Conservation (phyloP, 306 rosid species). For the Ochetophila trinervis region DNA sequence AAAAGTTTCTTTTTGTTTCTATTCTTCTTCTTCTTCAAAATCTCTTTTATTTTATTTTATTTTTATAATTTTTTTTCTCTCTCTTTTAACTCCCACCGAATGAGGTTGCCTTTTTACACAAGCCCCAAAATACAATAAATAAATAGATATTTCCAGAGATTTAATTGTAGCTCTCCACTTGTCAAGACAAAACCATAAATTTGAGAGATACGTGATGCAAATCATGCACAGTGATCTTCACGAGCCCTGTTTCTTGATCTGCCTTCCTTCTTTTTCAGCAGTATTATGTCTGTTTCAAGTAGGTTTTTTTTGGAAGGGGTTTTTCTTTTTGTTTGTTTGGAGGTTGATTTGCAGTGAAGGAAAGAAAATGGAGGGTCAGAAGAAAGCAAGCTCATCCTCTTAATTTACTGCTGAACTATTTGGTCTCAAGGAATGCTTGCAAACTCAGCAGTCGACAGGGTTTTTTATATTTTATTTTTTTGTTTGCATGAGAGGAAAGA, state of each 20-base stretch:
- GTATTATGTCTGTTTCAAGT: constrained; percentile 2
- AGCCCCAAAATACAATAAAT: too few relatives aligned
- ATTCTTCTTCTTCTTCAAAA: too few relatives aligned
- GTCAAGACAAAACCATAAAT: too few relatives aligned
- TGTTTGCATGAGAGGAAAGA: too few relatives aligned
- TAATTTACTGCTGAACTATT: constrained; percentile 53
- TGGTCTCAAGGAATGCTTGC: constrained; percentile 34
- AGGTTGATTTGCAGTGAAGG: background rate
- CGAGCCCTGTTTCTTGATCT: constrained; percentile 7
- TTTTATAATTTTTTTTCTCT: too few relatives aligned
- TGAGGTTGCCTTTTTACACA: too few relatives aligned
- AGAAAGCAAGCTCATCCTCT: constrained; percentile 26
- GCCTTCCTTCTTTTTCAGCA: constrained; percentile 2
- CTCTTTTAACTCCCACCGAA: too few relatives aligned
- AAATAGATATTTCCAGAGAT: too few relatives aligned
- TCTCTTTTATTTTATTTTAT: too few relatives aligned
- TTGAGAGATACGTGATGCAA: constrained; percentile 15
- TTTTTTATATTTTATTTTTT: too few relatives aligned
- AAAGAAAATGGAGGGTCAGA: constrained; percentile 39
- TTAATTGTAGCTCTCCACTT: too few relatives aligned
- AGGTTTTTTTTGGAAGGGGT: constrained; percentile 8
- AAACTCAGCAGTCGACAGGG: constrained; percentile 34
- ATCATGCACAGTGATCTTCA: constrained; percentile 5
- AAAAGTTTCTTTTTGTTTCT: too few relatives aligned
- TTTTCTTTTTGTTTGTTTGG: constrained; percentile 1